These are phyloP conservation scores for Phytophthora megakarya DNA, from an alignment of 352 stramenopile species.

Conservation along the genomic window DNA sequence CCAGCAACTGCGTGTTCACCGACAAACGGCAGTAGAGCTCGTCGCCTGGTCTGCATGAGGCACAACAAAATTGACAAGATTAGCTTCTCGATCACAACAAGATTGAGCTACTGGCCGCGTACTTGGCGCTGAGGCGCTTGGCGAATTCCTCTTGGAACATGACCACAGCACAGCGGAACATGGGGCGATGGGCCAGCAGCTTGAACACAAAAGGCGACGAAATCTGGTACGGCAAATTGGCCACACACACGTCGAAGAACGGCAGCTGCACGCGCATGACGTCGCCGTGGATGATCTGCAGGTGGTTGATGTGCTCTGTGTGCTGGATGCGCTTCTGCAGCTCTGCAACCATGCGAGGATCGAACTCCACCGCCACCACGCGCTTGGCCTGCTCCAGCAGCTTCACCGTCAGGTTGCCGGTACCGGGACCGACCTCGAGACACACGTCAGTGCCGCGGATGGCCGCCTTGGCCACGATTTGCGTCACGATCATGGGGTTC, in stretches of 20 bases:
- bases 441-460: conserved; percentile 96
- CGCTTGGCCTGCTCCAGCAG: conserved; percentile 97
- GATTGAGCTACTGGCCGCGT: conserved; percentile 16
- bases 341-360: conserved; percentile 99
- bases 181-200: conserved; percentile 96
- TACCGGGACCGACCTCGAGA: conserved; percentile 97
- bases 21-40: conserved; percentile 98
- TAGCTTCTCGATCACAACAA: background rate
- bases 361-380: conserved; percentile 98
- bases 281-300: conserved; percentile 99
- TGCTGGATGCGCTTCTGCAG: conserved; percentile 98
- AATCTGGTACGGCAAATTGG: conserved; percentile 99
- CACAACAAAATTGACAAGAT: background rate
- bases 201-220: conserved; percentile 99
- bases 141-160: conserved; percentile 99
- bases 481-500: conserved; percentile 96
- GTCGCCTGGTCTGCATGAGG: conserved; percentile 86
- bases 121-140: conserved; percentile 96
- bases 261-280: conserved; percentile 99
- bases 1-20: conserved; percentile 99
- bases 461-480: conserved; percentile 97
- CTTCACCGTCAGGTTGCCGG: conserved; percentile 99
- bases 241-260: conserved; percentile 99
- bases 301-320: conserved; percentile 93
- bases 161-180: conserved; percentile 99